phyloP scores from a whole-genome alignment of 2,329 filamentous ascomycete genomes.

The Karstenula rhodostoma region DNA sequence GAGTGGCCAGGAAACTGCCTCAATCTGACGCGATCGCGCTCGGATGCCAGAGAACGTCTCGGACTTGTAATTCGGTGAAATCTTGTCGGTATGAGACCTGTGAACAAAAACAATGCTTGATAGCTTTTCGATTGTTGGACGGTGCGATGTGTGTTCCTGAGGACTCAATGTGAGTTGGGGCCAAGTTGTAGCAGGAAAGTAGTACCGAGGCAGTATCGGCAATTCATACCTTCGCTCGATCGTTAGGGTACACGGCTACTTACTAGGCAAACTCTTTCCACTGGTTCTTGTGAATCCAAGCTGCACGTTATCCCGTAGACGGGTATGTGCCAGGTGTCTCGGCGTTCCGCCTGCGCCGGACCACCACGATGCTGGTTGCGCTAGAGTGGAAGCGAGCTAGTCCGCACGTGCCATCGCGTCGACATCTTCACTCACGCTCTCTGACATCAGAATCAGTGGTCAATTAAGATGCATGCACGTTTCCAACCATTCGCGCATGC shows the following conservation, averaged over 20 bases:
- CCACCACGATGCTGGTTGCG: too few relatives aligned
- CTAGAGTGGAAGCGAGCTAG: background rate
- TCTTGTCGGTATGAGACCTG: background rate
- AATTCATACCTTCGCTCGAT: background rate
- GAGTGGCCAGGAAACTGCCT: slow-evolving; percentile 32
- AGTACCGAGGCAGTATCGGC: background rate
- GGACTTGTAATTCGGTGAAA: background rate
- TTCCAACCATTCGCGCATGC: slow-evolving; percentile 30
- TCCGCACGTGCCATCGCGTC: slow-evolving; percentile 6
- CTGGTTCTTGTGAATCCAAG: background rate
- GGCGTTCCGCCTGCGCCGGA: background rate
- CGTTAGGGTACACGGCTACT: background rate
- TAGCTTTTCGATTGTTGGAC: background rate
- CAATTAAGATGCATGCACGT: slow-evolving; percentile 38
- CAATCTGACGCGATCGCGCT: slow-evolving; percentile 35
- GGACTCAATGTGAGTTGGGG: background rate
- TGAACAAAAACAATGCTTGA: background rate
- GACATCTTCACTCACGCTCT: slow-evolving; percentile 20
- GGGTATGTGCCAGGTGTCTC: background rate
- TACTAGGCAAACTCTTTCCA: background rate
- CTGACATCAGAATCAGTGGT: slow-evolving; percentile 1
- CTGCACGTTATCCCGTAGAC: background rate
- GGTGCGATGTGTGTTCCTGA: background rate
- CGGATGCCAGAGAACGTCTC: background rate
- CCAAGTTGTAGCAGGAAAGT: background rate